Conservation (phyloP, 2,329 filamentous ascomycete species). For the Botrytis cinerea region DNA sequence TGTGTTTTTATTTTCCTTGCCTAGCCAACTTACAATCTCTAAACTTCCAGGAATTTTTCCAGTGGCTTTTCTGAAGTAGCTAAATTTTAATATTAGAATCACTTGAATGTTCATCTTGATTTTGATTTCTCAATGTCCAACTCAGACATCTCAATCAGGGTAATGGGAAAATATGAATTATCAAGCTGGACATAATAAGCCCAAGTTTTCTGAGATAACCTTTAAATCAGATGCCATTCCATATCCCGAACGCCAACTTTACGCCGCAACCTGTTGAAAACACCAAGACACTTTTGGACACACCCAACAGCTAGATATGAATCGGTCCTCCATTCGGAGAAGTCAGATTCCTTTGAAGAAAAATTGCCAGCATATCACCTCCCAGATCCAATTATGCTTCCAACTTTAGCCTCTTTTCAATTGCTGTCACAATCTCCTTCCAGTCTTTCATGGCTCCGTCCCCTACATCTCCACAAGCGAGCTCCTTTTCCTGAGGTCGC, state of each 20-base stretch:
- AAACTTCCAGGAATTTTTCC: not conserved
- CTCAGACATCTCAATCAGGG: not conserved
- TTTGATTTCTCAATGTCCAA: not conserved
- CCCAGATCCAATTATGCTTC: constrained; percentile 6
- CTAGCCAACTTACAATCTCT: not conserved
- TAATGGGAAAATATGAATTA: not conserved
- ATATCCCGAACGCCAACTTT: not conserved
- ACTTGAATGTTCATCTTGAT: not conserved
- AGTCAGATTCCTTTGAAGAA: not conserved
- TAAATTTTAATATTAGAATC: not conserved
- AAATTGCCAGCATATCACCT: not conserved
- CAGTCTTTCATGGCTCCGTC: constrained; percentile 82
- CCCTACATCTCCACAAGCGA: constrained; percentile 85
- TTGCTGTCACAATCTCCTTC: constrained; percentile 68
- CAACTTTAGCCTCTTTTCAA: constrained; percentile 52
- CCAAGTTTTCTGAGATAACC: no score
- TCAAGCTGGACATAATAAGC: not conserved
- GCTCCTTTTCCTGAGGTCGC: constrained; percentile 69
- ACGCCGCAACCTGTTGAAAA: not conserved
- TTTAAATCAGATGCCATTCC: not conserved
- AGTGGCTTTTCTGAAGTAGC: not conserved
- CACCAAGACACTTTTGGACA: not conserved
- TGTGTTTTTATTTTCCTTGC: no score
- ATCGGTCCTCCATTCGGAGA: not conserved
- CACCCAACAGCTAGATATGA: not conserved